Evolutionary conservation across 768 basidiomycete species (phyloP), one percentile per base, ranked within the genome.

Genomic region (Sarcodon sp.): DNA sequence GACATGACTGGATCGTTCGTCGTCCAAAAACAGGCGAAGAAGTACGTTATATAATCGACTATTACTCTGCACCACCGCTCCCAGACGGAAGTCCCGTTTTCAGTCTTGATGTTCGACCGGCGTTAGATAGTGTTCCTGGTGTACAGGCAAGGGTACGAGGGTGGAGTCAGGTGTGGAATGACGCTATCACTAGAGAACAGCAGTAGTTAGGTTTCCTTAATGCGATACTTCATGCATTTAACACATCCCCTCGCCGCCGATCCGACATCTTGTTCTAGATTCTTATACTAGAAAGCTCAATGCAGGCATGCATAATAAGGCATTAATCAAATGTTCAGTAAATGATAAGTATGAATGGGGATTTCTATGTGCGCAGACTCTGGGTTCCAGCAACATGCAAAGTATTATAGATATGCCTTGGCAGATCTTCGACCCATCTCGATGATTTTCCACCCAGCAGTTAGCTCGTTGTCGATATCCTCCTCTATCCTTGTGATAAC

Each of bases 391-490:
- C 39, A 13, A 43, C 12, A 21, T 27, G 31, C 16, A 12, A 12
- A 27, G 33, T 34, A 46, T 56, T 64, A 74, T 45, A 75, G 57
- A 55, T 75, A 74, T 57, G 72, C 71, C 46, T 69, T 69, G 35
- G 73, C 59, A 6, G 74, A 75, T 54, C 72, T 63, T 45, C 72
- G 69, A 6, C 66, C 74, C 72, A 75, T 75, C 74, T 98, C 94
- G 27, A 97, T 75, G 46, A 98, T 79, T 66, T 97, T 98, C 94
- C 96, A 99, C 10, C 96, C 96, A 38, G 89, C 92, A 0, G 96
- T 99, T 41, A 96, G 71, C 62, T 92, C 88, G 61, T 98, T 87
- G 31, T 80, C 80, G 52, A 97, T 68, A 60, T 97, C 90, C 56
- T 84, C 83, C 59, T 88, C 83, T 32, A 90, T 67, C 27, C 93